Evolutionary conservation across 208 protist species (phyloP).

Genomic region (Crithidia fasciculata): DNA sequence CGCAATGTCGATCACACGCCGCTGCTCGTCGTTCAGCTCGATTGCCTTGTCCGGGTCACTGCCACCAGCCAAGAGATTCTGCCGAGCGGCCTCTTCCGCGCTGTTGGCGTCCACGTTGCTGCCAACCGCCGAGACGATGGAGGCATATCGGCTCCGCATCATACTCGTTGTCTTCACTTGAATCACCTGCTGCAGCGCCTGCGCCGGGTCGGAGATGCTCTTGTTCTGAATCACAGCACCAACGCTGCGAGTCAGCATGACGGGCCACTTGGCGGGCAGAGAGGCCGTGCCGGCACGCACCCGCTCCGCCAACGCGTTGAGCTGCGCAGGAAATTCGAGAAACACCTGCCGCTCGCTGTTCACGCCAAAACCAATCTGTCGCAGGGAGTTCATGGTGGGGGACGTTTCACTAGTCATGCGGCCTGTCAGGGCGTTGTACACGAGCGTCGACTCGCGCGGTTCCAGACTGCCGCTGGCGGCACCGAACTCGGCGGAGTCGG

Average conservation of each 20-base stretch:
- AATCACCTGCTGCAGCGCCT: constrained; percentile 81
- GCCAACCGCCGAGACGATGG: constrained; percentile 60
- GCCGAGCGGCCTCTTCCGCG: constrained; percentile 6
- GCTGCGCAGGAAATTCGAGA: constrained; percentile 56
- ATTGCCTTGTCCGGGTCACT: constrained; percentile 41
- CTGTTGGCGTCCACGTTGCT: constrained; percentile 28
- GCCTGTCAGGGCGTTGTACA: constrained; percentile 87
- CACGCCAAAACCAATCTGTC: constrained; percentile 80
- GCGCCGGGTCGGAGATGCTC: constrained; percentile 69
- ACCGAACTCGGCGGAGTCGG: neutral
- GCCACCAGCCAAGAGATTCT: constrained; percentile 34
- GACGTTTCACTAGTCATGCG: constrained; percentile 86
- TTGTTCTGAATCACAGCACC: constrained; percentile 66
- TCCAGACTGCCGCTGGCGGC: neutral
- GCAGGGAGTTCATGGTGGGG: constrained; percentile 54
- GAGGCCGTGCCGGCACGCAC: constrained; percentile 59
- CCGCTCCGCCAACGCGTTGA: constrained; percentile 70
- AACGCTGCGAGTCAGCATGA: constrained; percentile 63
- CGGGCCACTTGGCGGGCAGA: constrained; percentile 74
- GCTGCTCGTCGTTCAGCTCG: constrained; percentile 86
- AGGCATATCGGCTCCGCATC: constrained; percentile 73
- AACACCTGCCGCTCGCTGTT: constrained; percentile 73
- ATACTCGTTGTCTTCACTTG: constrained; percentile 83
- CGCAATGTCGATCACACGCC: constrained; percentile 83
- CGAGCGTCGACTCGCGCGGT: constrained; percentile 48